Evolutionary conservation across 2,329 filamentous ascomycete species (phyloP).

Genomic region (Monosporascus sp.): DNA sequence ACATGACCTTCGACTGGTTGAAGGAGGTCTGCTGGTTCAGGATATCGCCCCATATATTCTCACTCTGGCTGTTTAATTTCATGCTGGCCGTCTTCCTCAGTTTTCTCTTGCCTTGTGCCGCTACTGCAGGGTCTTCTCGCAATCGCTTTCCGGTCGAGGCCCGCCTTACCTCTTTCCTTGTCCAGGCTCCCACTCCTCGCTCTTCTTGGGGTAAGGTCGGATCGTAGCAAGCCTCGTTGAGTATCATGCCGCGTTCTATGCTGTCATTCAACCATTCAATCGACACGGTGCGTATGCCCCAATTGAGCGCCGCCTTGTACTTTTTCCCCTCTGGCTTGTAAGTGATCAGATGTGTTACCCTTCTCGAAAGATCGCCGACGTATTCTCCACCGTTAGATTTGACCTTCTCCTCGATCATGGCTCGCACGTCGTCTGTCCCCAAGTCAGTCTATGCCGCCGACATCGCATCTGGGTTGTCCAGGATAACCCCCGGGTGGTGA

Average conservation of each 20-base stretch:
- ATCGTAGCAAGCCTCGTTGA: conserved; percentile 83
- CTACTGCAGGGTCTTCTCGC: conserved; percentile 39
- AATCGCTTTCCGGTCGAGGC: conserved; percentile 52
- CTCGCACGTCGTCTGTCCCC: conserved; percentile 55
- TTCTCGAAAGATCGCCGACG: conserved; percentile 78
- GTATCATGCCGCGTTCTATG: conserved; percentile 77
- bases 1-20: conserved; percentile 19
- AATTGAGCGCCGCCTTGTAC: conserved; percentile 79
- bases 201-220: conserved; percentile 63
- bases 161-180: conserved; percentile 43
- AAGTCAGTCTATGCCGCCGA: conserved; percentile 6
- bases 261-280: conserved; percentile 83
- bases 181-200: conserved; percentile 75
- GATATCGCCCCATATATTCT: conserved; percentile 88
- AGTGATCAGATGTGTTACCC: conserved; percentile 83
- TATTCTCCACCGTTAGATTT: conserved; percentile 73
- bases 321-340: conserved; percentile 77
- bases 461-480: too few relatives aligned
- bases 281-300: conserved; percentile 74
- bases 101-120: conserved; percentile 66
- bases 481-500: conserved; percentile 2
- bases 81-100: conserved; percentile 81
- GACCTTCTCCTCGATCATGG: conserved; percentile 63
- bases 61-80: conserved; percentile 72
- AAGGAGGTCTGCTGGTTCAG: conserved; percentile 44